phyloP scores from a whole-genome alignment of 208 protist genomes.

The Trichomonas tenax region DNA sequence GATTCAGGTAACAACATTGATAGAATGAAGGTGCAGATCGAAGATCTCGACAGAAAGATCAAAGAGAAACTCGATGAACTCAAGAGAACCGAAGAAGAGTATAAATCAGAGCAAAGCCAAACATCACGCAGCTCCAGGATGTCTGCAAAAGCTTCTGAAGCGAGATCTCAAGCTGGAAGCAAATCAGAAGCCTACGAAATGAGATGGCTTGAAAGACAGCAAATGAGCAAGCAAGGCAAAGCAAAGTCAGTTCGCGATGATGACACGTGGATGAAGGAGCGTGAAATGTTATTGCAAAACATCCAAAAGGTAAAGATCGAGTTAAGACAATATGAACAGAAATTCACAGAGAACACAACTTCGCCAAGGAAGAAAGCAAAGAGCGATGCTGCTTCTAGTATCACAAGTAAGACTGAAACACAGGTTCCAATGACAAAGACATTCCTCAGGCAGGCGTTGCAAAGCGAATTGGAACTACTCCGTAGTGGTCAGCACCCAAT shows the following conservation, averaged over 20 bases:
- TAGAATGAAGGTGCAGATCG: background rate
- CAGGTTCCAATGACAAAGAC: background rate
- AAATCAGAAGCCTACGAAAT: background rate
- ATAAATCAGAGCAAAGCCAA: background rate
- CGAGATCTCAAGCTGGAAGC: background rate
- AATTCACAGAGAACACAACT: background rate
- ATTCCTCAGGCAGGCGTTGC: background rate
- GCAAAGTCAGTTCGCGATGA: background rate
- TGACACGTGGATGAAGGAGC: background rate
- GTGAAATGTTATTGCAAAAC: background rate
- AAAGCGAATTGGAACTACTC: background rate
- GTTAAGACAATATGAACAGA: background rate
- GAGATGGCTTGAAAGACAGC: background rate
- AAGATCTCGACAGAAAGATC: background rate
- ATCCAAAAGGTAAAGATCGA: background rate
- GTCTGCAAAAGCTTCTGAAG: background rate
- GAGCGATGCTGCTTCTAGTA: background rate
- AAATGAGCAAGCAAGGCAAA: background rate
- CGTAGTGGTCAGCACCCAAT: background rate
- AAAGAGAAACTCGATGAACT: background rate
- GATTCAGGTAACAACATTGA: background rate
- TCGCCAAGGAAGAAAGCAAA: background rate
- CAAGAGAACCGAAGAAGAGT: background rate
- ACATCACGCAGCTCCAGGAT: background rate
- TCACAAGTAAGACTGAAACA: background rate